Conservation (phyloP, 2,329 filamentous ascomycete genomes). For the Aspergillus sp. region DNA sequence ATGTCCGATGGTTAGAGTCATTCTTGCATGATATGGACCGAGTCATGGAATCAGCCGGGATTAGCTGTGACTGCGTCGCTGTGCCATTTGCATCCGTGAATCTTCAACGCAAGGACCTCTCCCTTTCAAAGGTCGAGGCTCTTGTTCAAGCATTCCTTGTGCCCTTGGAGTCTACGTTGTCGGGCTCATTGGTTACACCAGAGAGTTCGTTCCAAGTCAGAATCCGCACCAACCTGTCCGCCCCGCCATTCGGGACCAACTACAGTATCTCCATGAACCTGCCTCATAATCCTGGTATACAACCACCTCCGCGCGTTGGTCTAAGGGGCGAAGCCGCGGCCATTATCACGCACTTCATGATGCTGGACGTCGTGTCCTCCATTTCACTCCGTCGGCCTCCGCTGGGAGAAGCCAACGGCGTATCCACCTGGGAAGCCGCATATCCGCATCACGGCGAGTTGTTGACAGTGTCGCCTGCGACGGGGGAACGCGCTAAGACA, state of each 20-base stretch:
- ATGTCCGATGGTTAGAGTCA: constrained; percentile 27
- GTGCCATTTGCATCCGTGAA: constrained; percentile 21
- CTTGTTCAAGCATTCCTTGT: constrained; percentile 36
- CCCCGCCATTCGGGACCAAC: constrained; percentile 29
- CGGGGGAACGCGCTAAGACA: constrained; percentile 25
- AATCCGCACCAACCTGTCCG: constrained; percentile 27
- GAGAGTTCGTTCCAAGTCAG: constrained; percentile 31
- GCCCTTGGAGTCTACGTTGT: constrained; percentile 37
- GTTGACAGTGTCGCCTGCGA: constrained; percentile 10
- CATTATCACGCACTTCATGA: constrained; percentile 27
- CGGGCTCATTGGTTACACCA: constrained; percentile 27
- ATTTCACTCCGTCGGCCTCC: constrained; percentile 16
- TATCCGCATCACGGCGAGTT: constrained; percentile 32
- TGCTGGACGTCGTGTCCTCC: constrained; percentile 30
- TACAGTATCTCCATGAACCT: constrained; percentile 31
- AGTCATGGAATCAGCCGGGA: constrained; percentile 25
- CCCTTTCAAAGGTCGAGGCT: constrained; percentile 27
- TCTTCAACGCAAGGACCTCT: constrained; percentile 3
- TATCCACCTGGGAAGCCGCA: constrained; percentile 20
- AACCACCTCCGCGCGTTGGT: constrained; percentile 26
- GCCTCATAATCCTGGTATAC: constrained; percentile 22
- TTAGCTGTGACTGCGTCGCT: constrained; percentile 20
- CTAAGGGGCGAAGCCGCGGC: constrained; percentile 28
- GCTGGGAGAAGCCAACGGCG: background rate
- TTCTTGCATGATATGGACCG: constrained; percentile 24